A percentile compares a stretch with the other conserved stretches of the same genome.
These are phyloP conservation scores for Xylaria bambusicola DNA, from an alignment of 495 filamentous ascomycete species.

Conservation along the genomic window DNA sequence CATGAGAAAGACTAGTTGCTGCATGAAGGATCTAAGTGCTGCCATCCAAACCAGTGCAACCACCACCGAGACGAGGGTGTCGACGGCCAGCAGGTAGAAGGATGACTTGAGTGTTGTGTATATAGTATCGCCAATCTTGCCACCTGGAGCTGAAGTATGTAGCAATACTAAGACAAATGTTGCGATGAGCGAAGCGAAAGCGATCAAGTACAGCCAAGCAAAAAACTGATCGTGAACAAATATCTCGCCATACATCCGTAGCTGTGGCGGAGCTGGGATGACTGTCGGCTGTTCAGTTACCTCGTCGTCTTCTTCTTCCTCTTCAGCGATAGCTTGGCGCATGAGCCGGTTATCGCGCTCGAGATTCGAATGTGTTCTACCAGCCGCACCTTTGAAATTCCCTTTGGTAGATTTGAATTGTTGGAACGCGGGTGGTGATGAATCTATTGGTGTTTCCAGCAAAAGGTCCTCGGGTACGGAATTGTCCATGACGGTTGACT, in stretches of 20 bases:
- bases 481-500: conserved; percentile 59
- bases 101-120: conserved; percentile 86
- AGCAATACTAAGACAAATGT: conserved; percentile 86
- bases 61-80: conserved; percentile 85
- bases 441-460: conserved; percentile 59
- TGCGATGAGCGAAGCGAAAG: conserved; percentile 76
- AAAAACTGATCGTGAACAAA: conserved; percentile 83
- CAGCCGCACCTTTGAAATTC: conserved; percentile 23
- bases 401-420: conserved; percentile 58
- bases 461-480: conserved; percentile 63
- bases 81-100: conserved; percentile 83
- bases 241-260: conserved; percentile 45
- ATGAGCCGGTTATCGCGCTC: conserved; percentile 35
- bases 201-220: conserved; percentile 87
- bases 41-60: conserved; percentile 92
- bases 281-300: conserved; percentile 19
- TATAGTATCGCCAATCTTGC: conserved; percentile 81
- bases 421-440: conserved; percentile 83
- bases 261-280: conserved; percentile 27
- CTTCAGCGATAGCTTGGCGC: conserved; percentile 34
- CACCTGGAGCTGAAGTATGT: conserved; percentile 71
- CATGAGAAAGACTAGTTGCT: conserved; percentile 73
- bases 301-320: conserved; percentile 34
- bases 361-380: conserved; percentile 29
- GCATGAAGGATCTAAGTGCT: conserved; percentile 79